A percentile compares a stretch with the other conserved stretches of the same genome.
Evolutionary conservation across 2,329 filamentous ascomycete species (phyloP).

Genomic region (Zasmidium cellare): DNA sequence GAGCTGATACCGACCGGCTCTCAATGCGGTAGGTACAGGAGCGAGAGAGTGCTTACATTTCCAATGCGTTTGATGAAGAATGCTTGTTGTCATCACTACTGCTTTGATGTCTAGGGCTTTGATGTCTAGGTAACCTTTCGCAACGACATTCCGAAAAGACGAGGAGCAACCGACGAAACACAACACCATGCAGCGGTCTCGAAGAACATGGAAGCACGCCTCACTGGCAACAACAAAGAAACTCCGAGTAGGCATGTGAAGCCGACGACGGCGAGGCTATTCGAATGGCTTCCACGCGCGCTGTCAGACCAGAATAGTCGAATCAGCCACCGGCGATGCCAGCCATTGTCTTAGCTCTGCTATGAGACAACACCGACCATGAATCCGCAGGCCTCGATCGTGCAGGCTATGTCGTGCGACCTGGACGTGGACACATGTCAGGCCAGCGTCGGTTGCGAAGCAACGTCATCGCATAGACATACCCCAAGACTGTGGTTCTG

Average conservation of each 20-base stretch:
- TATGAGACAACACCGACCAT: not conserved
- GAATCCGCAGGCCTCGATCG: not conserved
- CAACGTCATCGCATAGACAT: not conserved
- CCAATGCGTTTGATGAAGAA: not conserved
- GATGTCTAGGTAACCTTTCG: no score
- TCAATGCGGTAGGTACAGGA: not conserved
- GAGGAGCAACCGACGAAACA: not conserved
- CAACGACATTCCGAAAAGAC: not conserved
- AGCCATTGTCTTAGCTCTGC: not conserved
- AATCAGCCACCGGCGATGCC: not conserved
- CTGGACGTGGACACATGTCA: not conserved
- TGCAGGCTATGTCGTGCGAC: not conserved
- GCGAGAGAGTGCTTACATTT: not conserved
- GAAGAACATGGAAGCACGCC: not conserved
- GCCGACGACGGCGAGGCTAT: not conserved
- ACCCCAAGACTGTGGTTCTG: no score
- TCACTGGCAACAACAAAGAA: not conserved
- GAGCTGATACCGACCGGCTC: not conserved
- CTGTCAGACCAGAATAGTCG: not conserved
- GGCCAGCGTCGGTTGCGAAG: not conserved
- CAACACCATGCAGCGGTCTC: not conserved
- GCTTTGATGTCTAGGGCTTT: no score
- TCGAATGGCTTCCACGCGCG: not conserved
- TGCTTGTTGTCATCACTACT: not conserved
- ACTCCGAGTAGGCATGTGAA: not conserved